phyloP scores from a whole-genome alignment of 192 early-diverging fungal genomes.

The Linnemannia zychae region DNA sequence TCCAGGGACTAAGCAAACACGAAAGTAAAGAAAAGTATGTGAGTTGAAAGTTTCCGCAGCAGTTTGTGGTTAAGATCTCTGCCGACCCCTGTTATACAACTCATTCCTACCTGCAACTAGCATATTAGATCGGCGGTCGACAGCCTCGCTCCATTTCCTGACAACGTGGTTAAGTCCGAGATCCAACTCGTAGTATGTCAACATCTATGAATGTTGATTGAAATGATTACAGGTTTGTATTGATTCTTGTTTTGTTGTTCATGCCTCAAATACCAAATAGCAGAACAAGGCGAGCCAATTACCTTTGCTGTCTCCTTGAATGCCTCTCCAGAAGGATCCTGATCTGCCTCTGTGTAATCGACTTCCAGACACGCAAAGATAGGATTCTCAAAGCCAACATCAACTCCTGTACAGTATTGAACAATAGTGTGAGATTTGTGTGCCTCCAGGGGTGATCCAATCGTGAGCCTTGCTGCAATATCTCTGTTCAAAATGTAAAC shows the following conservation, averaged over 20 bases:
- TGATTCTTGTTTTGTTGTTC: neutral
- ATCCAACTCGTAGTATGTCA: slow-evolving; percentile 98
- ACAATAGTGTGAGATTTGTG: slow-evolving; percentile 84
- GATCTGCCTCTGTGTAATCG: slow-evolving; percentile 86
- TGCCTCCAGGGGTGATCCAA: slow-evolving; percentile 97
- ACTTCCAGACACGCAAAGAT: slow-evolving; percentile 95
- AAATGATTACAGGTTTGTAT: neutral
- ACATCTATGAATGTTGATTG: slow-evolving; percentile 56
- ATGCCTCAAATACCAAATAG: neutral
- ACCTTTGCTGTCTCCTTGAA: slow-evolving; percentile 82
- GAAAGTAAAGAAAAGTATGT: neutral
- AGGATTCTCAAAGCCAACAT: slow-evolving; percentile 99
- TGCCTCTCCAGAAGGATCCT: slow-evolving; percentile 79
- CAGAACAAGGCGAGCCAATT: neutral
- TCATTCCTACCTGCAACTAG: slow-evolving; percentile 77
- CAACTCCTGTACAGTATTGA: slow-evolving; percentile 88
- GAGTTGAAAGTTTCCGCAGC: neutral
- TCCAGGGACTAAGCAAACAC: slow-evolving; percentile 75
- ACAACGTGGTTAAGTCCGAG: slow-evolving; percentile 99
- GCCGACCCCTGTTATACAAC: neutral
- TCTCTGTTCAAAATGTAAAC: slow-evolving; percentile 98
- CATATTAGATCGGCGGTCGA: slow-evolving; percentile 80
- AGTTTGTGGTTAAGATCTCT: neutral
- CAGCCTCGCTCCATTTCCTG: slow-evolving; percentile 92
- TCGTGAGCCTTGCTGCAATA: slow-evolving; percentile 80